Conservation (phyloP, 495 filamentous ascomycete genomes). For the Penicillium maclennaniae region DNA sequence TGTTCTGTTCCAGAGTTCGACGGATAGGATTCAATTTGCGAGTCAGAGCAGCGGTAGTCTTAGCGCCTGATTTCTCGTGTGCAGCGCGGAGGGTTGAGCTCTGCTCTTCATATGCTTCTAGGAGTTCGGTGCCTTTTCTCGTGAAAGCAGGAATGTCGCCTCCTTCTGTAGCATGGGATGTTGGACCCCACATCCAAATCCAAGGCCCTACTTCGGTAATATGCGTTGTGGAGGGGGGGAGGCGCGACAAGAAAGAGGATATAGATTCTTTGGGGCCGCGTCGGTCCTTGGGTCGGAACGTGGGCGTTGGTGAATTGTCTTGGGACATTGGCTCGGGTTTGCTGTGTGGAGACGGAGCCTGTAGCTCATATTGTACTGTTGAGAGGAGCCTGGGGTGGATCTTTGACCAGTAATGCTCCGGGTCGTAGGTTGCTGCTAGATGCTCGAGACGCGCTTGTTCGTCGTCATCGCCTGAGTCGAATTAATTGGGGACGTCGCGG, state of each 20-base stretch:
- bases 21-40: constrained; percentile 51
- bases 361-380: constrained; percentile 22
- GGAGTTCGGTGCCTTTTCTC: constrained; percentile 36
- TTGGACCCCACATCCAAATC: constrained; percentile 65
- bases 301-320: constrained; percentile 25
- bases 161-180: constrained; percentile 16
- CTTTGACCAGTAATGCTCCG: constrained; percentile 42
- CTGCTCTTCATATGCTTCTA: constrained; percentile 39
- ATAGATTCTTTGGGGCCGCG: constrained; percentile 54
- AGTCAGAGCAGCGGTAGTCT: constrained; percentile 37
- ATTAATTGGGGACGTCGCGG: constrained; percentile 14
- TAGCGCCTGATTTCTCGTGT: constrained; percentile 32
- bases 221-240: constrained; percentile 59
- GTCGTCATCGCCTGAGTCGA: constrained; percentile 49
- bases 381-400: constrained; percentile 32
- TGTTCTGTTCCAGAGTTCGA: constrained; percentile 44
- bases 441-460: constrained; percentile 36
- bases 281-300: constrained; percentile 42
- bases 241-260: constrained; percentile 57
- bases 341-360: not conserved
- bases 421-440: constrained; percentile 39
- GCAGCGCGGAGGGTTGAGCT: constrained; percentile 35
- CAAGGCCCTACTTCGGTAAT: constrained; percentile 45
- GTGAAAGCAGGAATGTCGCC: constrained; percentile 42
- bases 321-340: constrained; percentile 6